A percentile compares a stretch with the other conserved stretches of the same genome.
These are phyloP conservation scores for Prunus yedoensis DNA, from an alignment of 331 rosid species.

Conservation along the genomic window DNA sequence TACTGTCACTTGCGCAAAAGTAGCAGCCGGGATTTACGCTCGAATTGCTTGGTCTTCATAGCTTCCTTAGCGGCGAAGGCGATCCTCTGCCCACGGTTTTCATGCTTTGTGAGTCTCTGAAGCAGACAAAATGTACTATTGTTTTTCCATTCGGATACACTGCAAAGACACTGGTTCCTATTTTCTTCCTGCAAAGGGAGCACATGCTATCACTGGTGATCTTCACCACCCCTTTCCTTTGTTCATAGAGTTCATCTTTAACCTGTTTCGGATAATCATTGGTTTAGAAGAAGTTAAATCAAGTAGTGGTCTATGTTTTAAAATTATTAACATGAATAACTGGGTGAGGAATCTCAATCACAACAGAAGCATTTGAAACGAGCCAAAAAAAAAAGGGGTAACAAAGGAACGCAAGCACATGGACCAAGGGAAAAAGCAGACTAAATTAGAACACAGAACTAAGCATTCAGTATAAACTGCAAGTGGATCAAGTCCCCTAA, in stretches of 20 bases:
- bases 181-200: slow-evolving; percentile 91
- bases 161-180: slow-evolving; percentile 93
- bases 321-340: not conserved
- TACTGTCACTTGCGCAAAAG: not conserved
- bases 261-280: slow-evolving; percentile 51
- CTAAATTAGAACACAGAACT: not conserved
- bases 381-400: not conserved
- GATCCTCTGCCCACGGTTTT: slow-evolving; percentile 75
- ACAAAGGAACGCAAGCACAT: not conserved
- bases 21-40: not conserved
- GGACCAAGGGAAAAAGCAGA: not conserved
- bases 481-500: not conserved
- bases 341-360: not conserved
- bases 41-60: slow-evolving; percentile 16
- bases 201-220: slow-evolving; percentile 83
- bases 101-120: slow-evolving; percentile 89
- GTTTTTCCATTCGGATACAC: slow-evolving; percentile 92
- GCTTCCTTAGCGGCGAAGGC: slow-evolving; percentile 52
- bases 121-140: slow-evolving; percentile 90
- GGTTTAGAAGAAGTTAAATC: not conserved
- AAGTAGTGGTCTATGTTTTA: not conserved
- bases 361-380: not conserved
- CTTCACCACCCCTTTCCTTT: slow-evolving; percentile 75
- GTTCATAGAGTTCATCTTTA: slow-evolving; percentile 76
- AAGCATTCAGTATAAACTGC: not conserved